Conservation (phyloP, 2,329 filamentous ascomycete genomes). For the Penicillium sp. region DNA sequence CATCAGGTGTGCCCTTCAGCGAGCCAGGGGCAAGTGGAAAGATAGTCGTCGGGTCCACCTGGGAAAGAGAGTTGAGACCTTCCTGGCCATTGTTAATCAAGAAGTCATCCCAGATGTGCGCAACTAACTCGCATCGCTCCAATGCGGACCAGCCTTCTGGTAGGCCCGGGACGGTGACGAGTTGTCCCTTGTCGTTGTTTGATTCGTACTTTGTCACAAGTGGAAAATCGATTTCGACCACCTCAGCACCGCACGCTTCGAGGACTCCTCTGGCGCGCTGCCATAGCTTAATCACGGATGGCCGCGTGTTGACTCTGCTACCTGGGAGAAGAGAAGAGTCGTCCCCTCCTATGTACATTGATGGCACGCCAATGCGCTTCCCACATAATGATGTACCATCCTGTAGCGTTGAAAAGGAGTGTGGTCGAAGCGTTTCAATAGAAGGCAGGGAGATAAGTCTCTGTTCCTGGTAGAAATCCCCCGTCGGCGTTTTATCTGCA, state of each 20-base stretch:
- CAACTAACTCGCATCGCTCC: slow-evolving; percentile 51
- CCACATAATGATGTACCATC: slow-evolving; percentile 39
- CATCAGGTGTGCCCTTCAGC: slow-evolving; percentile 24
- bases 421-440: slow-evolving; percentile 32
- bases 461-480: slow-evolving; percentile 59
- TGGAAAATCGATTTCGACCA: slow-evolving; percentile 37
- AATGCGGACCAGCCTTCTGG: slow-evolving; percentile 49
- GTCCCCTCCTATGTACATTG: slow-evolving; percentile 51
- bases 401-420: slow-evolving; percentile 35
- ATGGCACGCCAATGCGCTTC: slow-evolving; percentile 51
- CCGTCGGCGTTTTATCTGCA: slow-evolving; percentile 42
- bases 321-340: slow-evolving; percentile 32
- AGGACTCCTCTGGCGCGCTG: slow-evolving; percentile 27
- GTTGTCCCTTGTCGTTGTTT: slow-evolving; percentile 33
- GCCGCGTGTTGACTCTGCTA: slow-evolving; percentile 39
- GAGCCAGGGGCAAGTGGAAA: slow-evolving; percentile 36
- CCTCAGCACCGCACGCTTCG: slow-evolving; percentile 33
- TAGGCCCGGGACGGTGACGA: slow-evolving; percentile 44
- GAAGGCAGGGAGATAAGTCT: slow-evolving; percentile 44
- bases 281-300: slow-evolving; percentile 42
- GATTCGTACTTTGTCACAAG: slow-evolving; percentile 33
- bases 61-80: slow-evolving; percentile 38
- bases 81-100: slow-evolving; percentile 45
- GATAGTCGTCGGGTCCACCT: slow-evolving; percentile 43
- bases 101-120: slow-evolving; percentile 55